A percentile compares a stretch with the other conserved stretches of the same genome.
Conservation (phyloP, 2,329 filamentous ascomycete genomes). For the Talaromyces sp. region DNA sequence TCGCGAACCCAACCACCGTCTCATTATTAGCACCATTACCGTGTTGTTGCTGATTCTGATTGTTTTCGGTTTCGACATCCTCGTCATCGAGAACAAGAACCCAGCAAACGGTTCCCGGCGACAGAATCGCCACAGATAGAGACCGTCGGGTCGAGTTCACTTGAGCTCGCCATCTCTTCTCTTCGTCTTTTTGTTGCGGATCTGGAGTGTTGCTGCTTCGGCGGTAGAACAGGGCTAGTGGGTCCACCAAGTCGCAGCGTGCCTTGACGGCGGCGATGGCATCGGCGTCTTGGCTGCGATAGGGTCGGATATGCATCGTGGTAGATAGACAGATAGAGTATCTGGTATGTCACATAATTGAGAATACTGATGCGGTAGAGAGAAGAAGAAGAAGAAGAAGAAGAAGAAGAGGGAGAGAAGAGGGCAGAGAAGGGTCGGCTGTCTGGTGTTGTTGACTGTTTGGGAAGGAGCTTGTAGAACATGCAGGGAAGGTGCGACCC, state of each 20-base stretch:
- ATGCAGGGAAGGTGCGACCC: neutral
- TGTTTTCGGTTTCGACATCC: neutral
- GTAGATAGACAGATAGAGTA: too few species aligned
- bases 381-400: too few species aligned
- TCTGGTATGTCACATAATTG: neutral
- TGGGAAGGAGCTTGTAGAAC: neutral
- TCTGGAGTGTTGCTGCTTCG: neutral
- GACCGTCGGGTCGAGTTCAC: conserved; percentile 4
- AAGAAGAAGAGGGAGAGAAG: neutral
- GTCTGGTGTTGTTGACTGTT: neutral
- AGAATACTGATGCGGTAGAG: neutral
- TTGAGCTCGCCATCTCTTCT: conserved; percentile 4
- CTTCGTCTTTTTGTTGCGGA: neutral
- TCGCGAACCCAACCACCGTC: conserved; percentile 4
- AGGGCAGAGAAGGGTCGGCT: neutral
- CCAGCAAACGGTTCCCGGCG: conserved; percentile 5
- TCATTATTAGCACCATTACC: neutral
- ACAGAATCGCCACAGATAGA: neutral
- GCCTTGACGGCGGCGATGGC: conserved; percentile 9
- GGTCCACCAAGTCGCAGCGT: conserved; percentile 10
- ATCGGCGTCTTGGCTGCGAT: conserved; percentile 1
- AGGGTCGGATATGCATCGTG: conserved; percentile 8
- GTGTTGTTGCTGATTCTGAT: neutral
- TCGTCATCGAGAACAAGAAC: neutral
- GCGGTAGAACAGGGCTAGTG: conserved; percentile 8